phyloP scores from a whole-genome alignment of 2,329 filamentous ascomycete species.

The Chalaropsis thielavioides region DNA sequence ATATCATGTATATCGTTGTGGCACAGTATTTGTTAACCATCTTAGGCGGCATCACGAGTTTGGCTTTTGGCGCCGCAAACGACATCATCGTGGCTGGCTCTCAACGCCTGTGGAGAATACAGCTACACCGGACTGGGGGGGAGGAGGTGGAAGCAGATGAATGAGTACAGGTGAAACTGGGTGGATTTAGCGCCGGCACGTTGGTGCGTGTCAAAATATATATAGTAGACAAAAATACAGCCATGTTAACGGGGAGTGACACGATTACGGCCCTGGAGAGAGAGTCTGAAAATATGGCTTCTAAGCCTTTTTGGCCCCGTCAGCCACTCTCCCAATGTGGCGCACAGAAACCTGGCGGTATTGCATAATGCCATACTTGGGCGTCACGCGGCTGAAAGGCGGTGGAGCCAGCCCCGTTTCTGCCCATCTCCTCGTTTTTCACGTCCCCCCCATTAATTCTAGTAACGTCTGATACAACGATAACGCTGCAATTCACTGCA shows the following conservation, averaged over 20 bases:
- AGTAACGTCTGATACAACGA: slow-evolving; percentile 4
- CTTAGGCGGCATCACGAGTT: slow-evolving; percentile 14
- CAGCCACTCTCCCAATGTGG: not conserved
- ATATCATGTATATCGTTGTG: not conserved
- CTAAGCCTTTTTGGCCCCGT: too few species aligned
- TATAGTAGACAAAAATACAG: too few species aligned
- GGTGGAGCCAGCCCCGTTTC: slow-evolving; percentile 6
- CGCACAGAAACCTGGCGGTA: not conserved
- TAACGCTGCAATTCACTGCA: slow-evolving; percentile 1
- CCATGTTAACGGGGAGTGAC: too few species aligned
- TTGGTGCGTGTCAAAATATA: not conserved
- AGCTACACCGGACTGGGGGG: not conserved
- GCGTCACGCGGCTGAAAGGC: not conserved
- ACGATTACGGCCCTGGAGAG: too few species aligned
- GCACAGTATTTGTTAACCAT: not conserved
- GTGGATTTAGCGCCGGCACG: too few species aligned
- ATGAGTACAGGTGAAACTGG: too few species aligned
- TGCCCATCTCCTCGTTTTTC: slow-evolving; percentile 8
- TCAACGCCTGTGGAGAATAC: slow-evolving; percentile 14
- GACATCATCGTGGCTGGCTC: slow-evolving; percentile 15
- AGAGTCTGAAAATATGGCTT: too few species aligned
- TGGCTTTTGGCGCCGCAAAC: slow-evolving; percentile 13
- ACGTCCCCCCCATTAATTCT: not conserved
- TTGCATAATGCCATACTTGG: not conserved
- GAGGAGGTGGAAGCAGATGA: not conserved